A percentile compares a stretch with the other conserved stretches of the same genome.
Evolutionary conservation across 768 basidiomycete genomes (phyloP).

Genomic region (Pleurotus djamor): DNA sequence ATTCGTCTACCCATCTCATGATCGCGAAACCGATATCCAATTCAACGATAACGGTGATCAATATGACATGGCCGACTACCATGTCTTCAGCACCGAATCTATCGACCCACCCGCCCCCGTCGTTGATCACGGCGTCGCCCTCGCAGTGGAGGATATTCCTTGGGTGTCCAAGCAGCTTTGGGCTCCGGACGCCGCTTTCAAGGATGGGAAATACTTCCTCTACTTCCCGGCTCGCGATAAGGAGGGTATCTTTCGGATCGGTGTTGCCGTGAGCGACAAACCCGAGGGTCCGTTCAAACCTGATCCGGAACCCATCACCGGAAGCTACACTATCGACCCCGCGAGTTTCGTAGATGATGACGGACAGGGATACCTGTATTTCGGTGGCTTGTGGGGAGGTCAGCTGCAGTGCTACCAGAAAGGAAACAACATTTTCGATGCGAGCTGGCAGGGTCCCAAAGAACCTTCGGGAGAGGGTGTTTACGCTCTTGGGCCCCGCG

Average conservation of each 20-base stretch:
- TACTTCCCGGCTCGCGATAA: conserved; percentile 19
- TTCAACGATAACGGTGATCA: conserved; percentile 21
- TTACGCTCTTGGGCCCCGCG: conserved; percentile 12
- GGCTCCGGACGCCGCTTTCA: conserved; percentile 19
- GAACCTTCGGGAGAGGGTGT: conserved; percentile 13
- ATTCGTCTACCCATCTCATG: conserved; percentile 20
- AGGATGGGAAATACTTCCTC: conserved; percentile 19
- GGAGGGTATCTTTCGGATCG: conserved; percentile 18
- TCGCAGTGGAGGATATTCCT: conserved; percentile 15
- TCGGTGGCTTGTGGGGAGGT: conserved; percentile 20
- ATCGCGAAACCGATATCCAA: conserved; percentile 16
- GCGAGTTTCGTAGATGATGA: conserved; percentile 20
- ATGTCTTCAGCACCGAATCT: conserved; percentile 17
- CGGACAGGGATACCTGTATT: conserved; percentile 17
- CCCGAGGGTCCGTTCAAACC: conserved; percentile 17
- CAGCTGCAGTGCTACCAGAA: conserved; percentile 19
- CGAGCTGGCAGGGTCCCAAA: conserved; percentile 6
- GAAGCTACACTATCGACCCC: conserved; percentile 19
- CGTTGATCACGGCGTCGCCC: conserved; percentile 17
- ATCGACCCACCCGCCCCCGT: conserved; percentile 12
- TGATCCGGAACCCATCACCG: conserved; percentile 17
- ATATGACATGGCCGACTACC: conserved; percentile 20
- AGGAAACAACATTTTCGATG: conserved; percentile 7
- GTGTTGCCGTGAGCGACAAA: conserved; percentile 15
- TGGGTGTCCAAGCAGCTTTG: conserved; percentile 20